Evolutionary conservation across 805 yeast genomes (phyloP), one percentile per base, ranked within the genome.

Genomic region (Saccharomycodes ludwigii): DNA sequence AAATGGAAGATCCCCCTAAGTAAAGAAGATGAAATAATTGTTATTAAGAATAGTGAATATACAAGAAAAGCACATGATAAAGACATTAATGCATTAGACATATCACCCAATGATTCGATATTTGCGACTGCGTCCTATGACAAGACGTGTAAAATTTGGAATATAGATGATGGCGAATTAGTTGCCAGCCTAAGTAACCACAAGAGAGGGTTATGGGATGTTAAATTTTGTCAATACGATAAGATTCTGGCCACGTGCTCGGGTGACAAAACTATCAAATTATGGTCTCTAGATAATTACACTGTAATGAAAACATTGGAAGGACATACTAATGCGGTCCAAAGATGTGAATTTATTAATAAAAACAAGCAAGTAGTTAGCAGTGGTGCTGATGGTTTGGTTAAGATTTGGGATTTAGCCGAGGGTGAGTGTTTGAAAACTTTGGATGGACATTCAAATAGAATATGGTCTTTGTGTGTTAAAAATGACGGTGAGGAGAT

Each of bases 11-110:
- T 85, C 18, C 84, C 86, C 4, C 37, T 40, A 2, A 44, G 9
- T n/a, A 46, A 34, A 21, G 39, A 32, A 21, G 42, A 46, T 13
- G 43, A 44, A 4, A 44, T 58, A 4, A 42, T 50, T 11, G 34
- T 48, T 3, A 65, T 81, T 5, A 73, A 66, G 43, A 60, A 65
- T 2, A 80, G 95, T 2, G 84, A 76, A 33, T 91, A 78, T 54
- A 91, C 98, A 0, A 73, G 95, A 63, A 73, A 86, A 48, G 97
- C 96, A 2, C 99, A 91, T 53, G 97, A 91, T 34, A 91, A 88
- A 53, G 95, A 91, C 54, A 91, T 91, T 38, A 93, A 91, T 47
- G 70, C 88, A 2, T 59, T 91, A 32, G 95, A 85, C 41, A 64
- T 91, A 4, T 68, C 96, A n/a, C 94, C 95, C 12, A 83, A 85